Evolutionary conservation across 2,329 filamentous ascomycete genomes (phyloP).

Genomic region (Dryadomyces quercus-mongolicae): DNA sequence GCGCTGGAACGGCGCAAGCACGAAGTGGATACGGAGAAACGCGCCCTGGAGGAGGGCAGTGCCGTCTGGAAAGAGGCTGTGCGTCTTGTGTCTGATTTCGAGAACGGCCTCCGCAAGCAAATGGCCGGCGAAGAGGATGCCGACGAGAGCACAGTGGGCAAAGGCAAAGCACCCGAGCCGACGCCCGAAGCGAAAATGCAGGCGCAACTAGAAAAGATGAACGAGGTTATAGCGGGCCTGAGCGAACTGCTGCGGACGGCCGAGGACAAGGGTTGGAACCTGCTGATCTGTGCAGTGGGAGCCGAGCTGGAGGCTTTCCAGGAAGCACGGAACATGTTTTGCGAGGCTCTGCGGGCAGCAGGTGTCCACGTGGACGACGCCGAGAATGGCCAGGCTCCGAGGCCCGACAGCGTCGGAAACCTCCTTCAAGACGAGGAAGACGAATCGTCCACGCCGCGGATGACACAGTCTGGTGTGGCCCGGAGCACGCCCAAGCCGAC

Average conservation of each 20-base stretch:
- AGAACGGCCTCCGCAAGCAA: constrained; percentile 45
- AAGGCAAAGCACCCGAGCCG: not conserved
- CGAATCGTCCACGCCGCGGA: constrained; percentile 14
- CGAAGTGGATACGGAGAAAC: constrained; percentile 47
- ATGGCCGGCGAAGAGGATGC: constrained; percentile 23
- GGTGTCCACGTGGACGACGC: constrained; percentile 17
- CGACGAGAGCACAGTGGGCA: constrained; percentile 18
- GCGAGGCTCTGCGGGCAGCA: constrained; percentile 17
- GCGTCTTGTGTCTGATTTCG: constrained; percentile 49
- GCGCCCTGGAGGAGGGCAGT: constrained; percentile 55
- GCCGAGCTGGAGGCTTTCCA: constrained; percentile 36
- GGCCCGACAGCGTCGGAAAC: not conserved
- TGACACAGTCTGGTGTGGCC: constrained; percentile 22
- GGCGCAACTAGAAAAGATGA: constrained; percentile 43
- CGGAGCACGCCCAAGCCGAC: constrained; percentile 13
- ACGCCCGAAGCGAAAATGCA: constrained; percentile 12
- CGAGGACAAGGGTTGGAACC: constrained; percentile 55
- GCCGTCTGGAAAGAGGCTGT: constrained; percentile 54
- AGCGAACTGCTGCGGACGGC: constrained; percentile 41
- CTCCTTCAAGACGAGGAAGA: constrained; percentile 2
- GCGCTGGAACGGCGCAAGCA: constrained; percentile 41
- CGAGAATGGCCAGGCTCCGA: not conserved
- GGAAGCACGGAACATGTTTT: constrained; percentile 19
- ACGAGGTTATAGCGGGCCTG: constrained; percentile 40
- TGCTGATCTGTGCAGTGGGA: constrained; percentile 63